Evolutionary conservation across 2,329 filamentous ascomycete species (phyloP), one percentile per base, ranked within the genome.

Genomic region (Triangularia verruculosa): DNA sequence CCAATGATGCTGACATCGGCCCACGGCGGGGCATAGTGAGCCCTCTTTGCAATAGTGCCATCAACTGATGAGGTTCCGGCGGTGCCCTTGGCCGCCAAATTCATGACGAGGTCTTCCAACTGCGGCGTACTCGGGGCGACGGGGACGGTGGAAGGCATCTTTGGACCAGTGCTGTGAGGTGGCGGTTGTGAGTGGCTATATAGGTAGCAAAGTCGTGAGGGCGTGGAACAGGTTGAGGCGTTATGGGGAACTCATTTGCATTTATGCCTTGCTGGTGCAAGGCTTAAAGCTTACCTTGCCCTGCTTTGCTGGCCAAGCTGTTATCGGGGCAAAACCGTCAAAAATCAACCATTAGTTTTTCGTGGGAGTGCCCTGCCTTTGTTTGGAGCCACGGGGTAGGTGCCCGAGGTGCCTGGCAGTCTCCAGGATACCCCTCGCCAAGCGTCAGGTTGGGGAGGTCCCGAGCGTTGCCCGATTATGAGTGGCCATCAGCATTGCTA

Each of bases 1-100:
- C 93, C 95, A 75, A 99, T 97, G 72, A 99, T 97, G 79, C 91
- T 94, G 71, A 97, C 88, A 78, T 98, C 91, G 59, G 91, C 91
- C 95, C 95, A 99, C 76, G 95, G 95, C 66, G 95, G 95, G 67
- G 89, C 90, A 78, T 98, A 99, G 71, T 93, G 90, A 68, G 87
- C 88, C 73, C 83, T 77, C 69, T 82, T 84, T 68, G 83, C 79
- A 55, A 87, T 78, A 15, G 82, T 81, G 68, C 77, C 73, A 32
- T 73, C 71, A 51, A 68, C 64, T 43, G 69, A 70, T 68, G 62
- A 47, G 43, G 12, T 47, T 15, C 25, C 27, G 3, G 61, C 22
- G 28, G 59, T 27, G 47, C 52, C 63, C 43, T 62, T 61, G 51
- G 61, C 11, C n/a, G 28, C 51, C 47, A 52, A 20, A 25, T 59